Evolutionary conservation across 2,329 filamentous ascomycete species (phyloP), one percentile per base, ranked within the genome.

Genomic region (Aschersonia sp.): DNA sequence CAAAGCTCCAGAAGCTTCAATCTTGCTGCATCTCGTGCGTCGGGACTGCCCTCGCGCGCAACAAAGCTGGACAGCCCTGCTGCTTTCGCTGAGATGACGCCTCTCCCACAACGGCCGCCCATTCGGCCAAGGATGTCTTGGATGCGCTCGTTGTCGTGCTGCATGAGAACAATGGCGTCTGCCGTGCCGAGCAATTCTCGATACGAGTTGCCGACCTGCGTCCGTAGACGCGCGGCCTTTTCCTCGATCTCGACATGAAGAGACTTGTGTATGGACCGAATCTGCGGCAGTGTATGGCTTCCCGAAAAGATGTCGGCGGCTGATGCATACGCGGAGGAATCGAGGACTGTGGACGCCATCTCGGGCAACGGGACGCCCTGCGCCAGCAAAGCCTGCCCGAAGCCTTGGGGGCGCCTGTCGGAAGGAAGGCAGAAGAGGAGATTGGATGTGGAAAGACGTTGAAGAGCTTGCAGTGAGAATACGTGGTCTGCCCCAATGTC

Each of bases 81-180:
- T 43, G 74, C 74, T 61, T 89, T 88, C 53, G 71, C 75, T 30
- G 80, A 80, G 30, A 95, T 71, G 30, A 82, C 72, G 47, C 74
- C 69, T 40, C 86, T 77, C 46, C 89, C 89, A 65, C 91, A 96
- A 49, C 78, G 77, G 42, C 77, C 77, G 44, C 87, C 86, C 68
- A 95, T 83, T 50, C 73, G 73, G 12, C 76, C 76, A 46, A 97
- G 73, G 40, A 81, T 77, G 4, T 72, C 69, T 63, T 95, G 88
- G 12, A 88, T 83, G 9, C 72, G 68, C 51, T 82, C 77, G 67
- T 92, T 91, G 60, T 91, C 81, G 40, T 66, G 67, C 55, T 87
- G 84, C 87, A 97, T 95, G 51, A 82, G 77, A 48, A 96, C 84
- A 55, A 97, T 97, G n/a, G 82, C 82, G 66, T 96, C 89, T 48